phyloP scores from a whole-genome alignment of 495 filamentous ascomycete species.

The Daldinia childiae region DNA sequence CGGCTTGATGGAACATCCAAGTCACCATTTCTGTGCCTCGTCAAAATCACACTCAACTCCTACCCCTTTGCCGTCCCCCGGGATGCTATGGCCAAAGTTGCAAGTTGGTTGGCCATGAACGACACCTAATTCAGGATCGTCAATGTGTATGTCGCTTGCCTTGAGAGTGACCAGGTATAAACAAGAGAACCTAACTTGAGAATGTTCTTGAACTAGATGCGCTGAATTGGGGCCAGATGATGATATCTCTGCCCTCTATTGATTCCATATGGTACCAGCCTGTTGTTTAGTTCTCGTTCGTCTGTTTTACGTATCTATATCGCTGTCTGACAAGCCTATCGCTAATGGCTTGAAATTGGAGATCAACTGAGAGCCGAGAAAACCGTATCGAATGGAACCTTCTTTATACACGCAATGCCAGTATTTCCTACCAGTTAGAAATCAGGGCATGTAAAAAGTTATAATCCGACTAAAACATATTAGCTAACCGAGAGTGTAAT shows the following conservation, averaged over 20 bases:
- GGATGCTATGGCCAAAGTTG: background rate
- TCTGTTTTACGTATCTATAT: background rate
- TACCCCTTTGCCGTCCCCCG: background rate
- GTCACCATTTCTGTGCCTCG: too few relatives aligned
- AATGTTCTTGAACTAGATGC: background rate
- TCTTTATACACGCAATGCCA: background rate
- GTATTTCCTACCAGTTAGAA: background rate
- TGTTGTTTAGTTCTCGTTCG: background rate
- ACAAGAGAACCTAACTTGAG: background rate
- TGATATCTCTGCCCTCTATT: background rate
- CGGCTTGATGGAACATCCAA: constrained; percentile 1
- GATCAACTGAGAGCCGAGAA: background rate
- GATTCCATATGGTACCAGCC: background rate
- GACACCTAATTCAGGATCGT: background rate
- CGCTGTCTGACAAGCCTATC: background rate
- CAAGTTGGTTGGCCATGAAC: background rate
- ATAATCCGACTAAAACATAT: background rate
- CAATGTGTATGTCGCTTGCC: background rate
- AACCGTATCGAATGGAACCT: background rate
- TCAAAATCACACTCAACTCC: background rate
- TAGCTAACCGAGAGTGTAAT: background rate
- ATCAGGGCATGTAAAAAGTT: background rate
- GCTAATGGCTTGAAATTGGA: background rate
- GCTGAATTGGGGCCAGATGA: background rate
- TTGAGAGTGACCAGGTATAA: background rate